Evolutionary conservation across 805 yeast species (phyloP), one percentile per base, ranked within the genome.

Genomic region (Metschnikowia dekortorum): DNA sequence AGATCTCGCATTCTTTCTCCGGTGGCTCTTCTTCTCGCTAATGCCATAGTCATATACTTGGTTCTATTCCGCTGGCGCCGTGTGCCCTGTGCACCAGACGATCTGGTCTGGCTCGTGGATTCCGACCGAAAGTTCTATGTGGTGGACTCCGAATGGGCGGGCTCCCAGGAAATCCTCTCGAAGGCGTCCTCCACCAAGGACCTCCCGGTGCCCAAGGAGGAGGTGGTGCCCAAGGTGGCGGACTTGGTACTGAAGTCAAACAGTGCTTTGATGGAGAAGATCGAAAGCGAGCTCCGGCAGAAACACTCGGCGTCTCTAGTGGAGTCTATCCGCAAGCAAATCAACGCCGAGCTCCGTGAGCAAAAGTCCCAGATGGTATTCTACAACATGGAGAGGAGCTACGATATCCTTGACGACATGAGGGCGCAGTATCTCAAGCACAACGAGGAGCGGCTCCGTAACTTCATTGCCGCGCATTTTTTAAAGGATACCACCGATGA

Each of bases 111-210:
- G 55, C 36, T 14, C 11, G 39, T 45, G 26, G 47, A 47, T 33
- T 39, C 28, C 11, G 30, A 16, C 4, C 9, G 39, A 34, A 37
- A 39, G 28, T 56, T 46, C 31, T 56, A 56, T 33, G 50, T 56
- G 33, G 44, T 56, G 34, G 44, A 40, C 14, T 40, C 52, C 3
- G 30, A 44, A n/a, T 52, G 56, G 56, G 51, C 45, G 2, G 32
- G 33, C 10, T 11, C 33, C 8, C 18, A 51, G 26, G 45, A 16
- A 6, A 33, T 6, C 8, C 6, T 44, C 11, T 28, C 32, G 3
- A 9, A 45, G 16, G 16, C 39, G 26, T 18, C 35, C 6, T 6
- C n/a, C 13, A 28, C 38, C 8, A 14, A 34, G 13, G 18, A 34
- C 16, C 37, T 26, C 13, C 46, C 54, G 3, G 29, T 47, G 1